Evolutionary conservation across 768 basidiomycete species (phyloP), one percentile per base, ranked within the genome.

Genomic region (Lentinula sp.): DNA sequence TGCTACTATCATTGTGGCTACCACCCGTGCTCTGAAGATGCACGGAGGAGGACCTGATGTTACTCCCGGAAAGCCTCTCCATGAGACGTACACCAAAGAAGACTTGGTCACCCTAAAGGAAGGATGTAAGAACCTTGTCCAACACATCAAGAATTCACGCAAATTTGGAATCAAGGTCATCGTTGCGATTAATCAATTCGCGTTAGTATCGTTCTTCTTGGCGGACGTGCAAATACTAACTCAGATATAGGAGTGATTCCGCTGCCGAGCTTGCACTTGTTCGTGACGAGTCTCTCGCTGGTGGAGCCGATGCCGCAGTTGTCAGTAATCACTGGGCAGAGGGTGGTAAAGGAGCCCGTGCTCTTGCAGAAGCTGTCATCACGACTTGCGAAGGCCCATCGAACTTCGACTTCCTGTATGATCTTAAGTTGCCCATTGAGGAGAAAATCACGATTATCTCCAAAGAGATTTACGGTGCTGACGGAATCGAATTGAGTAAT

Each of bases 41-140:
- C 96, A 99, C 71, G 96, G 96, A 46, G 96, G 96, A 62, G 97
- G 91, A 62, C 96, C 96, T 5, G 95, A 97, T 28, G 95, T 98
- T 57, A 91, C 91, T 2, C 96, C 96, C 32, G 96, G 96, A 55
- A 98, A 97, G 73, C 84, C 95, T 23, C 83, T 98, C 45, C 89
- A 91, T 65, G 92, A 92, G 51, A 94, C 92, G 46, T 99, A 99
- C 74, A 93, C 91, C 62, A 89, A 90, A 71, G 96, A 98, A 77
- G 86, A 98, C 70, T 81, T 98, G 54, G 88, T 88, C 62, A 91
- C 86, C 10, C 86, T 99, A 59, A 86, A 87, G 72, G 90, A 91
- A 71, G 96, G 96, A 41, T 94, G 91, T 78, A 87, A 90, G 75
- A 99, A 99, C 77, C 76, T 99, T 66, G 83, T 84, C 65, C 92